Base-by-base conservation (phyloP, 768 basidiomycete genomes). In the Phanerochaete carnosa region DNA sequence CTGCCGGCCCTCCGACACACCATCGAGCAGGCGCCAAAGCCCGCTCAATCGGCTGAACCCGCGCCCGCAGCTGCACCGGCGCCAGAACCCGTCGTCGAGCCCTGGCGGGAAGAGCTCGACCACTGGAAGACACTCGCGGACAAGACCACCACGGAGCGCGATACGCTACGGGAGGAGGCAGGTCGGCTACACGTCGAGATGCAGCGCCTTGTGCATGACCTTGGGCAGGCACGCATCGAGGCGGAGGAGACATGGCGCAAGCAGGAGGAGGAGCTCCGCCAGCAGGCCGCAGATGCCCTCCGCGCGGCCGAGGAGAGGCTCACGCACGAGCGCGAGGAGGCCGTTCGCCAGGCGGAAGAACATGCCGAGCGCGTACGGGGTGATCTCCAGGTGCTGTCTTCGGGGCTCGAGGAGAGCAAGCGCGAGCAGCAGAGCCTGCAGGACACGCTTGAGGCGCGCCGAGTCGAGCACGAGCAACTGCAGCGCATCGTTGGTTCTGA, bases 51-150 rank as follows among this genome's bases (percentile, higher is more conserved):
- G 11, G 30, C 50, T 19, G 45, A n/a, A 19, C 25, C 57, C 12
- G 45, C 45, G 45, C 46, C 32, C 33, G 39, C 55, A 22, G 30
- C 35, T 2, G 12, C 28, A 29, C 51, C 32, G 23, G 29, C 28
- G 11, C 29, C 51, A 11, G 22, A 25, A 6, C 23, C 39, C 35
- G 43, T 15, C 26, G 57, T 59, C 57, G 58, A 62, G 46, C 62
- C 57, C 9, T 62, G 62, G 62, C 55, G 59, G 58, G 62, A 59
- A 23, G 62, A 62, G 53, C 57, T 59, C 28, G 62, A 62, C 52
- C 57, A 58, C 28, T 62, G 58, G 57, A 58, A 47, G 46, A 37
- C 53, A 45, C 39, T 59, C 19, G 62, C 62, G 12, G 62, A 62
- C 58, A 62, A 62, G 57, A 56, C 62, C 15, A 53, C 30, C 25